Base-by-base conservation (phyloP, 495 filamentous ascomycete genomes). In the Neurospora sp. region DNA sequence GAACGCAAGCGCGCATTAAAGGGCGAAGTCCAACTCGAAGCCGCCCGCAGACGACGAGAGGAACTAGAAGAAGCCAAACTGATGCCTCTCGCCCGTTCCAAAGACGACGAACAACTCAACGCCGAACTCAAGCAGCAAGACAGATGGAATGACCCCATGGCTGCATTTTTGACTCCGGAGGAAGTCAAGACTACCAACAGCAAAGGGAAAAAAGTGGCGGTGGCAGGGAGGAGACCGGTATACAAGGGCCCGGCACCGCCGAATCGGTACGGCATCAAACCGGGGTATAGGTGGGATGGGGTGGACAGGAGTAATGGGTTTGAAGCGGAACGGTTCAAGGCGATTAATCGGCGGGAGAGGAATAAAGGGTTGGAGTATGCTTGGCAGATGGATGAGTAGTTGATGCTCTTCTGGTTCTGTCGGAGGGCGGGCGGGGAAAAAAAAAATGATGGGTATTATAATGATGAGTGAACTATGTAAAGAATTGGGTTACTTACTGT, bases 261-360 rank as follows among this genome's bases (percentile, higher is more conserved):
- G 74, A 99, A 99, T 89, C 87, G 96, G 72, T 98, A 97, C 86
- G 92, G 93, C 20, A 98, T 98, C 74, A 83, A 90, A 74, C 96
- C 96, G 3, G 96, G 96, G 9, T 91, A 97, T 84, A 83, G 91
- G 76, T 99, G 96, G 96, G 96, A 99, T 88, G 96, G 96, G 16
- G 96, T 99, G 48, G 96, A 99, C 88, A 85, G 96, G 75, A 86
- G 91, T 27, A 99, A 92, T 85, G 94, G 95, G 53, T 98, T 97
- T 79, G 96, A 99, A 85, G 93, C 88, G 82, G 93, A 98, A 82
- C 91, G 93, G 86, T 98, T 98, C 84, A 90, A 91, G 79, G 92
- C 93, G 38, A 84, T 92, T 80, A 97, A 97, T 82, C 82, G 87
- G 79, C 89, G 86, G 81, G 87, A 87, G 78, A 89, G 92, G 79